Evolutionary conservation across 345 rosid species (phyloP), one percentile per base, ranked within the genome.

Genomic region (Linum lewisii): DNA sequence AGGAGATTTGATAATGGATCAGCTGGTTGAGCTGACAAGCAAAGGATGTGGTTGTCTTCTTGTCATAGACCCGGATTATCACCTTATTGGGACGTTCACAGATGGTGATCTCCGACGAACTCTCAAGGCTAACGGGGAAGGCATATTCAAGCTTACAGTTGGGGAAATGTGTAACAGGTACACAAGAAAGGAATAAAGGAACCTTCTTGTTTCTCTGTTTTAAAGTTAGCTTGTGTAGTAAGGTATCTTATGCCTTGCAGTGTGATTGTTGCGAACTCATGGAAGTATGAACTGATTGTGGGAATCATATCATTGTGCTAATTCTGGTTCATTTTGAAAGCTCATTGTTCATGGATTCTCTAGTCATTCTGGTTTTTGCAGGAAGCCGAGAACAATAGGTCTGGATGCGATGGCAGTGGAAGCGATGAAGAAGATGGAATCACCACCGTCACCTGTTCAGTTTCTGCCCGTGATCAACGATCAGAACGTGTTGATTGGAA

Each of bases 121-220:
- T 51, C 99, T 90, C 59, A 87, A 87, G 68, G 86, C 95, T 24
- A 85, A 81, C 18, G 84, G 87, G 21, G 96, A 87, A 79, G 97
- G 76, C 61, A 94, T 87, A 72, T 94, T 94, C 69, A 81, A 81
- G 79, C 99, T 87, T 72, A 79, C 82, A 0, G 97, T 94, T 5
- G 99, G 99, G 19, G 82, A 87, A 68, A 94, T 84, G 96, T 94
- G 97, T 81, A 84, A 82, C 81, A 87, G 90, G 97, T 87, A 71
- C 14, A 38, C 45, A 38, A 38, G 45, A 38, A 38, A 38, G 45
- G 45, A 38, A 38, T 10, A n/a, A n/a, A n/a, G n/a, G 13, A 9
- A 5, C 45, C 9, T 38, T 38, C 9, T 38, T 38, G 11, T 38
- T 4, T 38, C 4, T 38, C n/a, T 2, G 11, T 38, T 38, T 38